phyloP scores from a whole-genome alignment of 1,284 basidiomycete species.

The Ceratobasidium sp. region DNA sequence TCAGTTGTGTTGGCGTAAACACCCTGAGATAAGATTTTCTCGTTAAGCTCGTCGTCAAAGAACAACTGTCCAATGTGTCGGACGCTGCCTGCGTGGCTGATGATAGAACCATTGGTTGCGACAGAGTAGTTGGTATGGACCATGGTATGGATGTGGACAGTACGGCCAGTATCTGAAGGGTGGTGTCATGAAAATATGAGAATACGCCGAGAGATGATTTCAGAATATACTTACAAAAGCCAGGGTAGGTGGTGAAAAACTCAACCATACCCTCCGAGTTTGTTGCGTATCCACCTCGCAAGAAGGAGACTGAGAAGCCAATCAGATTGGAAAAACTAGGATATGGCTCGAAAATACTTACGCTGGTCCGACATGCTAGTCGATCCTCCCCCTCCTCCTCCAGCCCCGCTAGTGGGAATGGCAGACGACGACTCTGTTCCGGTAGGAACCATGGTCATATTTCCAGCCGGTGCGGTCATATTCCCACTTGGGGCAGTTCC shows the following conservation, averaged over 20 bases:
- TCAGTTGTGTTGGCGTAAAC: conserved; percentile 47
- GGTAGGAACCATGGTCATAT: neutral
- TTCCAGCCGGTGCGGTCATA: conserved; percentile 1
- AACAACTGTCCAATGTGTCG: conserved; percentile 68
- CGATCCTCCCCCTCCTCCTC: conserved; percentile 1
- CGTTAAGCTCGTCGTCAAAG: conserved; percentile 66
- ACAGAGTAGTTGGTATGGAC: conserved; percentile 45
- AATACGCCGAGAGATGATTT: neutral
- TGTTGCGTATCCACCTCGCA: conserved; percentile 71
- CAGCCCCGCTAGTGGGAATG: neutral
- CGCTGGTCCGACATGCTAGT: conserved; percentile 37
- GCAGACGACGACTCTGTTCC: neutral
- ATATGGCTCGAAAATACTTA: conserved; percentile 43
- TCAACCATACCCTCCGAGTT: conserved; percentile 69
- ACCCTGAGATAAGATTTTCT: conserved; percentile 46
- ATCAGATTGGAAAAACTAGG: neutral
- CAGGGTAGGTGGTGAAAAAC: conserved; percentile 73
- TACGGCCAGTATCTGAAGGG: conserved; percentile 52
- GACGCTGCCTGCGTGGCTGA: conserved; percentile 54
- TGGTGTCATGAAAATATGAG: conserved; percentile 49
- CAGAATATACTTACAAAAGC: conserved; percentile 52
- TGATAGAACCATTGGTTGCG: conserved; percentile 48
- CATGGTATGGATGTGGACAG: conserved; percentile 52
- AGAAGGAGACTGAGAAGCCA: conserved; percentile 52
- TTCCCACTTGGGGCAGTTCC: neutral